Conservation (phyloP, 257 asterid species). For the Cruciata laevipes region DNA sequence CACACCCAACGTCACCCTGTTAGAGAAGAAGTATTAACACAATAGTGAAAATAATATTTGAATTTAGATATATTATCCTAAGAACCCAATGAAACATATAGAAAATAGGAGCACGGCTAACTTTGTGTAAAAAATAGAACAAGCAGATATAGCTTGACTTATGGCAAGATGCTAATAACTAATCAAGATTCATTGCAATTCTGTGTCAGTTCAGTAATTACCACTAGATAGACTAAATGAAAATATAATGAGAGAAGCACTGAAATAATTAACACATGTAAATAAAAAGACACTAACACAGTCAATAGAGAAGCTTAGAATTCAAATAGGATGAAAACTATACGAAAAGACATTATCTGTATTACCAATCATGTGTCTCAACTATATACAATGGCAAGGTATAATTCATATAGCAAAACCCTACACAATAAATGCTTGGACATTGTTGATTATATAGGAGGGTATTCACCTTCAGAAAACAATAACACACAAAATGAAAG, state of each 20-base stretch:
- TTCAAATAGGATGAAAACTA: background rate
- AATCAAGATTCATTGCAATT: background rate
- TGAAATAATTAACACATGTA: background rate
- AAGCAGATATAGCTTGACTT: background rate
- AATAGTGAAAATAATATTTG: background rate
- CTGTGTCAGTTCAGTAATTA: background rate
- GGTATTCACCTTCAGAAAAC: background rate
- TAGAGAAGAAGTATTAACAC: slow-evolving; percentile 9
- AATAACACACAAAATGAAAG: background rate
- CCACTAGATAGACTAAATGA: background rate
- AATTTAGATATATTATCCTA: background rate
- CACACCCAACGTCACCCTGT: slow-evolving; percentile 99
- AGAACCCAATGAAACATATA: background rate
- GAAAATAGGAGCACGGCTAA: background rate
- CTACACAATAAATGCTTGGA: too few relatives aligned
- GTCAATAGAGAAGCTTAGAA: background rate
- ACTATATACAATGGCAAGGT: background rate
- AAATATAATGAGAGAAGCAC: background rate
- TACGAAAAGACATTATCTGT: too few relatives aligned
- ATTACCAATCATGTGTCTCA: background rate
- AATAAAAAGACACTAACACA: background rate
- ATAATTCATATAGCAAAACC: background rate
- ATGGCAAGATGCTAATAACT: background rate
- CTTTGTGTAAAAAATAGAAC: background rate
- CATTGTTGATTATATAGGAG: background rate